Conservation (phyloP, 768 basidiomycete genomes). For the Russula griseocarnosa region DNA sequence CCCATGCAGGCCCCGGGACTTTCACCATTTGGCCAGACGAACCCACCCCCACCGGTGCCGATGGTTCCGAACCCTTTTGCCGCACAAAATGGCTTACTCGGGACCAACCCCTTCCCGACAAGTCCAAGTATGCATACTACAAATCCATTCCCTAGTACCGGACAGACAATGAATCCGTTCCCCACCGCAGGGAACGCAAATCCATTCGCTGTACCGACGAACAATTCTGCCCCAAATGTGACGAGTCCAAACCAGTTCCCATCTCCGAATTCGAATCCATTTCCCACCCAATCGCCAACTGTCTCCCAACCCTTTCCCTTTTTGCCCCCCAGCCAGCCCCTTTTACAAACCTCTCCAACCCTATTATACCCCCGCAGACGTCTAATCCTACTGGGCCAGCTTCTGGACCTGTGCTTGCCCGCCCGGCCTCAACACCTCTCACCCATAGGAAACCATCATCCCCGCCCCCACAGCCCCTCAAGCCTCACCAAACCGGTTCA, state of each 20-base stretch:
- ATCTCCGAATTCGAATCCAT: constrained; percentile 7
- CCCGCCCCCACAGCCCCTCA: constrained; percentile 59
- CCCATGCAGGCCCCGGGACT: constrained; percentile 27
- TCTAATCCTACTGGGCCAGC: constrained; percentile 28
- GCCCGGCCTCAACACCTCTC: constrained; percentile 73
- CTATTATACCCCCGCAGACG: constrained; percentile 27
- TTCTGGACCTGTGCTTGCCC: constrained; percentile 38
- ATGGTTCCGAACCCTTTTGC: constrained; percentile 25
- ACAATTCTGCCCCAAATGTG: background rate
- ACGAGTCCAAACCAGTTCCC: background rate
- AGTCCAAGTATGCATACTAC: background rate
- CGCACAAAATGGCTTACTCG: constrained; percentile 11
- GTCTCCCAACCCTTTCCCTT: constrained; percentile 17
- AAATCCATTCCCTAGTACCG: constrained; percentile 14
- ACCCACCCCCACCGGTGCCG: constrained; percentile 13
- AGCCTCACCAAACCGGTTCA: constrained; percentile 90
- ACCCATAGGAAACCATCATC: constrained; percentile 41
- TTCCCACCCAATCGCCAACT: constrained; percentile 7
- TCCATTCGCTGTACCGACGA: constrained; percentile 8
- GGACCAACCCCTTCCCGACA: constrained; percentile 10
- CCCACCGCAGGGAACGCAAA: constrained; percentile 8
- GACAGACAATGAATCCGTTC: constrained; percentile 19
- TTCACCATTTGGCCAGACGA: constrained; percentile 22
- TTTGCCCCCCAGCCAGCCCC: constrained; percentile 9
- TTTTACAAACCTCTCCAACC: background rate